Conservation (phyloP, 1,139 yeast genomes). For the Saccharomyces hybrid region DNA sequence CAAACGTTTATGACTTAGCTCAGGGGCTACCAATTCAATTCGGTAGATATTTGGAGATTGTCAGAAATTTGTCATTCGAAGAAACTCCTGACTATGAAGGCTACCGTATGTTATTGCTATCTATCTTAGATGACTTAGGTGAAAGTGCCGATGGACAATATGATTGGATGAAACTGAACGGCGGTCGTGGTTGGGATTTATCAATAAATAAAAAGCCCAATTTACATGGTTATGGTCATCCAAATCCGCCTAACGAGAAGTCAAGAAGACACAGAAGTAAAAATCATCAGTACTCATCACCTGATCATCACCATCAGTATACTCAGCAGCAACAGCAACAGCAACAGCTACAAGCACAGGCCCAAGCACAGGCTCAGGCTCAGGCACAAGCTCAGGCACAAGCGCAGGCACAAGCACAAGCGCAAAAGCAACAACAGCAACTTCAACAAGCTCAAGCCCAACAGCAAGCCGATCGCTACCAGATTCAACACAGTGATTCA, state of each 20-base stretch:
- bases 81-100: constrained; percentile 74
- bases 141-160: constrained; percentile 60
- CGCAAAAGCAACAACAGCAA: neutral
- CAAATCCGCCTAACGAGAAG: constrained; percentile 46
- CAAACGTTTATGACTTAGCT: constrained; percentile 62
- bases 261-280: constrained; percentile 41
- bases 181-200: constrained; percentile 80
- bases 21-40: constrained; percentile 67
- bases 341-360: too few species aligned
- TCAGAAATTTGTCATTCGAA: constrained; percentile 64
- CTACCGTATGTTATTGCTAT: constrained; percentile 55
- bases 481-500: constrained; percentile 9
- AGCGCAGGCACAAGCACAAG: neutral
- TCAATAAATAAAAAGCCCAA: constrained; percentile 72
- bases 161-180: constrained; percentile 80
- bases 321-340: neutral
- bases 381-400: neutral
- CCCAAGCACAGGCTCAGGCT: too few species aligned
- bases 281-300: neutral
- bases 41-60: constrained; percentile 68
- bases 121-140: constrained; percentile 53
- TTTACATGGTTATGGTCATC: constrained; percentile 75
- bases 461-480: constrained; percentile 1
- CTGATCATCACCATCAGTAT: neutral
- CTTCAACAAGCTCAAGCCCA: neutral